Base-by-base conservation (phyloP, 2,329 filamentous ascomycete genomes). In the Pseudopithomyces maydicus region DNA sequence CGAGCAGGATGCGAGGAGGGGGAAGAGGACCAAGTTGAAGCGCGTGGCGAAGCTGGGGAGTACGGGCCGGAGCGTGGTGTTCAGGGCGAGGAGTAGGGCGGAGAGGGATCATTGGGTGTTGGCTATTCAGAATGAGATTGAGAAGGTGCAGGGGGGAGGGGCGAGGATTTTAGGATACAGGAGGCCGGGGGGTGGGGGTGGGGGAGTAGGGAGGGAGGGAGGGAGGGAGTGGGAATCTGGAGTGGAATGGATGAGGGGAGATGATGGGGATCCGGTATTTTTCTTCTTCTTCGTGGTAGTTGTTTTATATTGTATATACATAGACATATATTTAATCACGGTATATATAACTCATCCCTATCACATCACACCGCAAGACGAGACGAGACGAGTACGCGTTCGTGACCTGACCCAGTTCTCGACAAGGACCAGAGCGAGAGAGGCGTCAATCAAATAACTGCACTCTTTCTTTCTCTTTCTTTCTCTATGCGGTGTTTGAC, bases 91-190 rank as follows among this genome's bases (percentile, higher is more conserved):
- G 52, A 88, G 84, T 70, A 78, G 87, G 10, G 82, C 86, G 1
- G 87, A 90, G 72, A 81, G 87, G 58, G 87, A 90, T 73, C 83
- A 86, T 63, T 90, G 87, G 87, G 87, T 90, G 22, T 73, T 89
- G 69, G 85, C 81, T 35, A 85, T 89, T 56, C 83, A 83, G 52
- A 85, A 85, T 59, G 87, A 89, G 76, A 89, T 89, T 70, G 87
- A 89, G 75, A 76, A 85, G 48, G 68, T 86, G 56, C 69, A 74
- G 52, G 46, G 50, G 12, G 80, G 81, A 45, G 73, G 79, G 76
- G 72, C 14, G 80, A 82, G 58, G 84, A 86, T 54, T 74, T 76
- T 44, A 67, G 74, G 53, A 68, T 76, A n/a, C 63, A 71, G 42
- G 66, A 71, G 57, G 65, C 63, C 52, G 38, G 45, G 61, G 38